Evolutionary conservation across 306 rosid species (phyloP), one percentile per base, ranked within the genome.

Genomic region (Sindora glabra): DNA sequence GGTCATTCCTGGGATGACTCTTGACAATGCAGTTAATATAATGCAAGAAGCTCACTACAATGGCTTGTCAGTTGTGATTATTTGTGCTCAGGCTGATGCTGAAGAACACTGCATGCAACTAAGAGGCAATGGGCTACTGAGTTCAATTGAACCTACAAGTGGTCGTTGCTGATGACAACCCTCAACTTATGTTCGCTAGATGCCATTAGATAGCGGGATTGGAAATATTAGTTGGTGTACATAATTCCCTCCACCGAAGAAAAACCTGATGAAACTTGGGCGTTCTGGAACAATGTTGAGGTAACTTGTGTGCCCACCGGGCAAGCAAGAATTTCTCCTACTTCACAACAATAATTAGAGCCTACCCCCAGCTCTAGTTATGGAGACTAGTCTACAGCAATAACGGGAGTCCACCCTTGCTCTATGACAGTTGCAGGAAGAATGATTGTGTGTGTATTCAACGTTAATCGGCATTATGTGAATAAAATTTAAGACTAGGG

Each of bases 101-200:
- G 95, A 90, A 72, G 94, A 86, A 30, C 89, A 90, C 65, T 90
- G 97, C 74, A 83, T 78, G 90, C 97, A 90, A 66, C 84, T 90
- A 4, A 72, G 97, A 77, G 97, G 97, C 58, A 90, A 80, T 56
- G 95, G 95, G 19, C 80, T 90, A 42, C 71, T 79, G 26, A 86
- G 97, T 75, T 90, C 97, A 37, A 79, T 90, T 17, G 97, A 86
- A 72, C 97, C 97, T 56, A 95, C 94, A 1, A 51, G 79, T 51
- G 88, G 79, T 40, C 89, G 89, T 3, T 86, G 92, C 42, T 85
- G 70, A 83, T 49, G 2, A 21, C 47, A 48, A 17, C 29, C 60
- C 54, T 61, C 61, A 13, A 15, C 46, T 9, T 26, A 16, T 42
- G 30, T 46, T 27, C n/a, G 15, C 10, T 1, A 25, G 42, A 29